Percentiles rank a stretch among this genome's conserved stretches.
These are phyloP conservation scores for Plantago coronopus DNA, from an alignment of 305 asterid species.

Conservation along the genomic window DNA sequence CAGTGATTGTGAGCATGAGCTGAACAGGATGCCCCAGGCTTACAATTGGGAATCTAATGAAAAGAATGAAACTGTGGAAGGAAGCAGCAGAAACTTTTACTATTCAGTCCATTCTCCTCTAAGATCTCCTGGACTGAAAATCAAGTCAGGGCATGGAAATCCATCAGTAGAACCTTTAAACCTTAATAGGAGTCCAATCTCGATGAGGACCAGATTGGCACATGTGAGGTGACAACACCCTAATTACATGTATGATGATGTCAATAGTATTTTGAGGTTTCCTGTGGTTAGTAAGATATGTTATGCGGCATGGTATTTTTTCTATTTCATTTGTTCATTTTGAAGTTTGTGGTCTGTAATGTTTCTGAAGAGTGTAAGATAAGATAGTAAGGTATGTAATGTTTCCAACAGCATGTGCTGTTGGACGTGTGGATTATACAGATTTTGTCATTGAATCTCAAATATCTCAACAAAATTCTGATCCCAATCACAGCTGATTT, in stretches of 20 bases:
- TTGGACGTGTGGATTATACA: not conserved
- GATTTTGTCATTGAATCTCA: not conserved
- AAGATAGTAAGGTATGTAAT: no score
- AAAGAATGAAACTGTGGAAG: conserved; percentile 18
- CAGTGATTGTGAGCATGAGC: conserved; percentile 37
- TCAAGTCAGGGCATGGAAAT: conserved; percentile 20
- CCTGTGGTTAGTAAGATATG: conserved; percentile 11
- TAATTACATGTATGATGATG: not conserved
- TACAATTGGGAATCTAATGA: not conserved
- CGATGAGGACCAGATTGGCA: conserved; percentile 44
- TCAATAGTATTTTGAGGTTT: conserved; percentile 5
- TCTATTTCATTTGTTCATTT: conserved; percentile 10
- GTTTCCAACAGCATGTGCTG: not conserved
- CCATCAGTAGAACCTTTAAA: conserved; percentile 27
- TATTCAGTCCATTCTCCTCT: conserved; percentile 20
- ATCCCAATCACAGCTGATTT: not conserved
- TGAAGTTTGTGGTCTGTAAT: conserved; percentile 18
- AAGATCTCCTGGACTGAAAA: conserved; percentile 15
- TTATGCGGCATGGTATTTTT: not conserved
- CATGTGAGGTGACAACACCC: conserved; percentile 23
- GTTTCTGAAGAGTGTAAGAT: conserved; percentile 13
- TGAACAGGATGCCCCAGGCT: conserved; percentile 6
- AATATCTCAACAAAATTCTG: not conserved
- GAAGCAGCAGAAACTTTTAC: conserved; percentile 5
- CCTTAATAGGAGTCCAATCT: conserved; percentile 39